Base-by-base conservation (phyloP, 176 grass and related monocot genomes). In the Aegilops tauschii region DNA sequence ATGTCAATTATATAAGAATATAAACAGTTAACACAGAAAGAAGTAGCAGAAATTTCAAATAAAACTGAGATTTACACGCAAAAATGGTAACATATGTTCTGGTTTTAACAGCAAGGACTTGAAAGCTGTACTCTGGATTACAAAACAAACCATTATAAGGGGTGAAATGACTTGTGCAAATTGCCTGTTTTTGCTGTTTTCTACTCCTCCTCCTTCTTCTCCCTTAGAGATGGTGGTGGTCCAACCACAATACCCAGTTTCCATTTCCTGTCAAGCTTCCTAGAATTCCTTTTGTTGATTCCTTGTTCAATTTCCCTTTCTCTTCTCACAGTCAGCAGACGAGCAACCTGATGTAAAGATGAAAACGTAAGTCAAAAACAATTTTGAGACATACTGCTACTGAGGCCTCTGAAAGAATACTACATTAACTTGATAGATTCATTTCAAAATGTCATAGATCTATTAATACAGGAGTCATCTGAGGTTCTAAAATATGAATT, bases 221-320 rank as follows among this genome's bases (percentile, higher is more conserved):
- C 95, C 86, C 87, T 93, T 42, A 97, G 75, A 86, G 92, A 97
- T 72, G 97, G 97, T 28, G 97, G 94, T 69, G 97, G 97, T 64
- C 94, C 89, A 16, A 96, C 92, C 49, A 93, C 92, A 74, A 97
- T 97, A 59, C 90, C 91, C 78, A 79, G 91, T 73, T 99, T 99
- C 94, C 97, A 99, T 99, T 99, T 93, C 91, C 87, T 94, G 86
- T 95, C 94, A 81, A 97, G 92, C 83, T 99, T 95, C 88, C 97
- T 94, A 29, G 94, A 96, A 52, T 92, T 73, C 92, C 97, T 97
- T 86, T 99, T 97, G 83, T 91, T 91, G 71, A 99, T 99, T 83
- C 94, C 92, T 88, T 97, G 89, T 90, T 94, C 92, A 31, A 97
- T 85, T 80, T 97, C 97, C 73, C 97, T 79, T 79, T 97, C 97